Evolutionary conservation across 441 rosid genomes (phyloP).

Genomic region (Populus trichocarpa): DNA sequence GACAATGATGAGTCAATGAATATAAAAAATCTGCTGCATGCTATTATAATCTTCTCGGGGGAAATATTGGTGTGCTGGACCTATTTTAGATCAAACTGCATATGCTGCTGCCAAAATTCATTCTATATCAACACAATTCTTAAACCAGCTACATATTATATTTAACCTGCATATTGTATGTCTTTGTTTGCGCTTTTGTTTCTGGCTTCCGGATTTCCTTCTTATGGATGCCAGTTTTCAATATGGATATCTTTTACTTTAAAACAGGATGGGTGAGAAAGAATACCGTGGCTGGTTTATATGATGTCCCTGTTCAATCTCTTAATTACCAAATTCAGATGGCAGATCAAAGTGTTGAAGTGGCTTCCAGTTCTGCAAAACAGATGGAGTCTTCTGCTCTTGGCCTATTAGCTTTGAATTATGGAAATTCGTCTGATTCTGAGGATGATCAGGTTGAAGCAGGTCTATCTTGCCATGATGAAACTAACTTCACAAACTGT

Average conservation of each 20-base stretch:
- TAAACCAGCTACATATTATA: not conserved
- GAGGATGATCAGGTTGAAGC: constrained; percentile 63
- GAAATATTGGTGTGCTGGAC: not conserved
- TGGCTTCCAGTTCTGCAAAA: constrained; percentile 26
- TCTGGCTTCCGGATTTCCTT: constrained; percentile 11
- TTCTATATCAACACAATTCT: not conserved
- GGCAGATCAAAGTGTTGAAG: constrained; percentile 34
- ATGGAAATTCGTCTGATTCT: constrained; percentile 93
- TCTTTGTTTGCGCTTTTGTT: not conserved
- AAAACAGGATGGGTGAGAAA: constrained; percentile 45
- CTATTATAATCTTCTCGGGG: not conserved
- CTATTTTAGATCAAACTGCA: not conserved
- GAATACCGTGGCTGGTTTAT: constrained; percentile 32
- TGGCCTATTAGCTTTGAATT: constrained; percentile 69
- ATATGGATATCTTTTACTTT: constrained; percentile 8
- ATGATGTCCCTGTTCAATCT: constrained; percentile 47
- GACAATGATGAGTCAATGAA: not conserved
- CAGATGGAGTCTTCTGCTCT: constrained; percentile 54
- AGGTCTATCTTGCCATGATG: constrained; percentile 31
- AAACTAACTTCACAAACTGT: constrained; percentile 22
- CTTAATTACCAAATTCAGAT: constrained; percentile 31
- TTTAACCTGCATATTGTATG: constrained; percentile 1
- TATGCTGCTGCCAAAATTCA: not conserved
- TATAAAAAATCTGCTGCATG: not conserved
- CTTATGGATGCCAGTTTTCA: constrained; percentile 7